These are phyloP conservation scores for Martensiomyces pterosporus DNA, from an alignment of 192 early-diverging fungal species.

Conservation along the genomic window DNA sequence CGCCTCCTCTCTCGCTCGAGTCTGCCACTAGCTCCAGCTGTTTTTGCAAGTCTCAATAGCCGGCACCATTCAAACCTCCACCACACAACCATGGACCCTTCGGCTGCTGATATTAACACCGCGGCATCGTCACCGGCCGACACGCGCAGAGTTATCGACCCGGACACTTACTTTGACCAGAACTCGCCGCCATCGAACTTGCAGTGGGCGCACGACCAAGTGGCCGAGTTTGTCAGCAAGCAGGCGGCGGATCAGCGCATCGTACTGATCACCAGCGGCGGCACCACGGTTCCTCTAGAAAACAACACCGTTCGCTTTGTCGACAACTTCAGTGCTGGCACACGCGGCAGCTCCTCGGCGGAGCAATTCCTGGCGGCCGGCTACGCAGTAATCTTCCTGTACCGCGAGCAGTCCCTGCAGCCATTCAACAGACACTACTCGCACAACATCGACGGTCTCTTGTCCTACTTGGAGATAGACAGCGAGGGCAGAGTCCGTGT, in stretches of 20 bases:
- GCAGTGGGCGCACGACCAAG: slow-evolving; percentile 52
- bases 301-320: slow-evolving; percentile 97
- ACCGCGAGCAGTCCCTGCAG: slow-evolving; percentile 88
- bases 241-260: slow-evolving; percentile 58
- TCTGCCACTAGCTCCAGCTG: too few relatives aligned
- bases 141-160: slow-evolving; percentile 50
- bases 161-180: slow-evolving; percentile 73
- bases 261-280: slow-evolving; percentile 92
- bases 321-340: slow-evolving; percentile 97
- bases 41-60: too few relatives aligned
- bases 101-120: too few relatives aligned
- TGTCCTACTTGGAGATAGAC: slow-evolving; percentile 75
- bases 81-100: too few relatives aligned
- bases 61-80: too few relatives aligned
- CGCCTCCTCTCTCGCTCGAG: too few relatives aligned
- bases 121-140: not conserved
- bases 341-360: slow-evolving; percentile 91
- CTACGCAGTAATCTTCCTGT: slow-evolving; percentile 95
- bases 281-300: slow-evolving; percentile 95
- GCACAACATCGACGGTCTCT: slow-evolving; percentile 67
- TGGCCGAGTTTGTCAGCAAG: slow-evolving; percentile 56
- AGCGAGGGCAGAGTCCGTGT: slow-evolving; percentile 60
- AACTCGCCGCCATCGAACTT: slow-evolving; percentile 65
- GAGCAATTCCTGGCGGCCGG: slow-evolving; percentile 85
- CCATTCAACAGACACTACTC: slow-evolving; percentile 91